phyloP scores from a whole-genome alignment of 257 asterid species.

The Nicotiana knightiana region DNA sequence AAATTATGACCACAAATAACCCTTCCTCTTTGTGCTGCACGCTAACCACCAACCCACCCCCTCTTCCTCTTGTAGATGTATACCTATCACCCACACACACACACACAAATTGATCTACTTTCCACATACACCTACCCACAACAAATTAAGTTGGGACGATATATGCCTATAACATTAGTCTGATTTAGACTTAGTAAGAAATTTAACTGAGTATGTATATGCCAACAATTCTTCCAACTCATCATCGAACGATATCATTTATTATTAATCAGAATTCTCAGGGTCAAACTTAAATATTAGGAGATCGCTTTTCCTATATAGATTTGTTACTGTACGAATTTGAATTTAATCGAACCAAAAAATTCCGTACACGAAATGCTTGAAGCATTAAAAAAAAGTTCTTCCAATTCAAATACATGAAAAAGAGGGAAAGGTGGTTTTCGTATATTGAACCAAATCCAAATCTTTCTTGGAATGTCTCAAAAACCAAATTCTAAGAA shows the following conservation, averaged over 20 bases:
- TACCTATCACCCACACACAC: not conserved
- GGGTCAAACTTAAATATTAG: too few relatives aligned
- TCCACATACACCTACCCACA: not conserved
- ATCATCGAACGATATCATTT: too few relatives aligned
- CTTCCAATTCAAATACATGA: not conserved
- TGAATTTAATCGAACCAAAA: not conserved
- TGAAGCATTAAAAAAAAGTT: constrained; percentile 1
- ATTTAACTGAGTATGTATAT: too few relatives aligned
- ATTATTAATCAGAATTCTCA: too few relatives aligned
- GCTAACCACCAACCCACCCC: constrained; percentile 73
- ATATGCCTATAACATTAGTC: too few relatives aligned
- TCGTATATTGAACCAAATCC: not conserved
- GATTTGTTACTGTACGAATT: too few relatives aligned
- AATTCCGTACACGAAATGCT: not conserved
- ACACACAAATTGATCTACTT: not conserved
- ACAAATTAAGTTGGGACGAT: too few relatives aligned
- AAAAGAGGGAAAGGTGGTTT: not conserved
- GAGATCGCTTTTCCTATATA: too few relatives aligned
- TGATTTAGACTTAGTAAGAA: too few relatives aligned
- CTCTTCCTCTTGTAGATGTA: not conserved
- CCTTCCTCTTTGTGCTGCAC: constrained; percentile 45
- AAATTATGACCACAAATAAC: constrained; percentile 42
- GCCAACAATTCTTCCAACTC: too few relatives aligned
- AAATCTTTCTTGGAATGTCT: constrained; percentile 28
- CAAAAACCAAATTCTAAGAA: constrained; percentile 22